Base-by-base conservation (phyloP, 768 basidiomycete genomes). In the Tylopilus cervinicoccineus region DNA sequence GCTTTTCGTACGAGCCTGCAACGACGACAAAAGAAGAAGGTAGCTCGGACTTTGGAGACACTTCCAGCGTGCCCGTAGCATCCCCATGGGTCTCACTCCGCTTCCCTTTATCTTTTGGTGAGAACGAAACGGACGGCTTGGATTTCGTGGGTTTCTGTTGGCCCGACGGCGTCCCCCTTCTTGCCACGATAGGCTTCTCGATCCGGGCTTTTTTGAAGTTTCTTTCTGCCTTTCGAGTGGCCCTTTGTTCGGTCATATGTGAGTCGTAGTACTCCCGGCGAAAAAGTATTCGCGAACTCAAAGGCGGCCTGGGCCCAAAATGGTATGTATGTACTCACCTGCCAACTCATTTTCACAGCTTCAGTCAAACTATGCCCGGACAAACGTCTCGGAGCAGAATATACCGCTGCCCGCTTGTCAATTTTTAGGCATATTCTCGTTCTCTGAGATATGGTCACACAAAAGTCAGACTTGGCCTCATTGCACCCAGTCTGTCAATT, bases 1-100 rank as follows among this genome's bases (percentile, higher is more conserved):
- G 75, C 61, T 94, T 96, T 73, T 99, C 96, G 67, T 98, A 99
- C 16, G 94, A 91, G 0, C 96, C 96, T 1, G 86, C 89, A 22
- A 97, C 74, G 54, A 98, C 69, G 67, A 90, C 86, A 76, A 96
- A 97, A 3, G 82, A 79, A 0, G 70, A 64, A 0, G 86, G 80
- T 11, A 79, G 69, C 1, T 29, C 37, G 9, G 54, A 26, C 46
- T 50, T 24, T 32, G 60, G 20, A 0, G 58, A 37, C 5, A 27
- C 20, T 28, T 54, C 45, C 41, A 28, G n/a, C 24, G 38, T 27
- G 17, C n/a, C 38, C 26, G 26, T 31, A 6, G 36, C 20, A 5
- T 39, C 26, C 2, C 12, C 17, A 33, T n/a, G 36, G 5, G 50
- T 52, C 26, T 43, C 48, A 40, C 57, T 55, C 22, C 48, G 47